A percentile compares a stretch with the other conserved stretches of the same genome.
phyloP scores from a whole-genome alignment of 352 stramenopile genomes.

The Pseudoperonospora humuli region DNA sequence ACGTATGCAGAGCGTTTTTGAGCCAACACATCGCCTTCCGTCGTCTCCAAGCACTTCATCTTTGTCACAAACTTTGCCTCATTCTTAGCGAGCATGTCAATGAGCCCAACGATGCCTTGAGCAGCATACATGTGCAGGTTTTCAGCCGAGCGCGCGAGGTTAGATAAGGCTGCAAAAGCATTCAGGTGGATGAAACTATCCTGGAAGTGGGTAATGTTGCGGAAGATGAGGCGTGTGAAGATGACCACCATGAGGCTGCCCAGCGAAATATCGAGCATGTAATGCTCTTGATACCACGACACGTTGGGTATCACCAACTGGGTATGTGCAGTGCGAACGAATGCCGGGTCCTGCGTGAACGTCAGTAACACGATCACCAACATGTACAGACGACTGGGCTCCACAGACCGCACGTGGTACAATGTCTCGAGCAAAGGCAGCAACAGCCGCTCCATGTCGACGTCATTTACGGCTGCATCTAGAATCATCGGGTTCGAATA shows the following conservation, averaged over 20 bases:
- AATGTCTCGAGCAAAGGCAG: slow-evolving; percentile 66
- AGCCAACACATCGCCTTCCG: slow-evolving; percentile 36
- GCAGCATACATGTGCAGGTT: slow-evolving; percentile 69
- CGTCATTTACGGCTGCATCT: slow-evolving; percentile 34
- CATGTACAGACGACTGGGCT: slow-evolving; percentile 64
- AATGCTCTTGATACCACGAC: slow-evolving; percentile 70
- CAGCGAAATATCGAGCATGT: slow-evolving; percentile 68
- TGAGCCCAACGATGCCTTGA: slow-evolving; percentile 55
- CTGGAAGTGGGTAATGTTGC: slow-evolving; percentile 76
- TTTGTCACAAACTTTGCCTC: slow-evolving; percentile 47
- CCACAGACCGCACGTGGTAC: slow-evolving; percentile 54
- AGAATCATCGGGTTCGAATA: slow-evolving; percentile 57
- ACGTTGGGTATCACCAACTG: slow-evolving; percentile 52
- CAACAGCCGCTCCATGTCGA: slow-evolving; percentile 41
- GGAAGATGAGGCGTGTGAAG: slow-evolving; percentile 64
- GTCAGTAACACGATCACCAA: slow-evolving; percentile 62
- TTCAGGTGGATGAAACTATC: slow-evolving; percentile 76
- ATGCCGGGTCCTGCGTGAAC: slow-evolving; percentile 51
- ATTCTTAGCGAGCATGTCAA: slow-evolving; percentile 74
- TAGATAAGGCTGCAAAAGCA: slow-evolving; percentile 63
- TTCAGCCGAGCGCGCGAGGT: slow-evolving; percentile 60
- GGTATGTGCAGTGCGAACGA: slow-evolving; percentile 56
- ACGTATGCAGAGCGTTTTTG: slow-evolving; percentile 62
- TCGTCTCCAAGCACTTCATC: slow-evolving; percentile 29
- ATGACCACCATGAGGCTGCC: slow-evolving; percentile 74